These are phyloP conservation scores for Phytophthora idaei DNA, from an alignment of 352 stramenopile genomes.

Conservation along the genomic window DNA sequence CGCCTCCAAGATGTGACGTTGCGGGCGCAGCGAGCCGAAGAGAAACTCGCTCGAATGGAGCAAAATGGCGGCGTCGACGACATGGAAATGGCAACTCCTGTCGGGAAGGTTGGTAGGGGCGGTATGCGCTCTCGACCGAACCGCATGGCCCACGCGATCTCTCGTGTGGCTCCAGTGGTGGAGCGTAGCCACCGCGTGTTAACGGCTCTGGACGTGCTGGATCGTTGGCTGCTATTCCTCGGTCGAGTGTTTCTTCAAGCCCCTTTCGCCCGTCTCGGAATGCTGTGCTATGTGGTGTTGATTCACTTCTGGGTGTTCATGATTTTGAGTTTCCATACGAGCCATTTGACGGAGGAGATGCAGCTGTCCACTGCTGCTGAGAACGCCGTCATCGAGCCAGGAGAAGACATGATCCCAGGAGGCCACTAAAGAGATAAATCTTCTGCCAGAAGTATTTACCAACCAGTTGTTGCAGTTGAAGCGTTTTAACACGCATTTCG, in stretches of 20 bases:
- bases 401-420: constrained; percentile 37
- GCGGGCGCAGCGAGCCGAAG: constrained; percentile 52
- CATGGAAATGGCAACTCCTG: constrained; percentile 66
- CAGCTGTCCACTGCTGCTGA: constrained; percentile 38
- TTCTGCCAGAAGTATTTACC: constrained; percentile 2
- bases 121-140: constrained; percentile 55
- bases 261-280: constrained; percentile 71
- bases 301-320: constrained; percentile 89
- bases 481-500: neutral
- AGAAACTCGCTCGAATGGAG: constrained; percentile 66
- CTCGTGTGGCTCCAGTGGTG: constrained; percentile 68
- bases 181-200: constrained; percentile 73
- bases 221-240: constrained; percentile 79
- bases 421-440: constrained; percentile 17
- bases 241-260: constrained; percentile 78
- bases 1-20: constrained; percentile 64
- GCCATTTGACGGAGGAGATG: constrained; percentile 81
- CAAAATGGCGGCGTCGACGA: constrained; percentile 68
- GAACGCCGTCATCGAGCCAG: constrained; percentile 28
- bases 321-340: constrained; percentile 89
- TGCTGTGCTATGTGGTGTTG: constrained; percentile 81
- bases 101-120: constrained; percentile 37
- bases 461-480: neutral
- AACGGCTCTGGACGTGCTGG: constrained; percentile 65
- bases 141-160: constrained; percentile 71